Percentiles rank a stretch among this genome's conserved stretches.
These are phyloP conservation scores for Aspergillus campestris DNA, from an alignment of 495 filamentous ascomycete species.

Conservation along the genomic window DNA sequence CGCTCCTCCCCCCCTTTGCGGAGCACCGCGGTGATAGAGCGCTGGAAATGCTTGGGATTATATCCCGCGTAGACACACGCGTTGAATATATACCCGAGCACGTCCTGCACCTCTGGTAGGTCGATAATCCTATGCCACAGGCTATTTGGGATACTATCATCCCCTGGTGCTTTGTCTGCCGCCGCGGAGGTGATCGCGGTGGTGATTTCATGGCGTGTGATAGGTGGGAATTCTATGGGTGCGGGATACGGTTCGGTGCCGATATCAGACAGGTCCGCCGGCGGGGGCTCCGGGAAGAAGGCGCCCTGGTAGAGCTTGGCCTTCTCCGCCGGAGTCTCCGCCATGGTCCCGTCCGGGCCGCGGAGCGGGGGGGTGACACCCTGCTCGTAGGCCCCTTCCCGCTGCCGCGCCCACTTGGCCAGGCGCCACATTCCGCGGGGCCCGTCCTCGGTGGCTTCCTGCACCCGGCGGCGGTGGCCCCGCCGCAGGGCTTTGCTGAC, in stretches of 20 bases:
- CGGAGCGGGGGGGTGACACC: conserved; percentile 3
- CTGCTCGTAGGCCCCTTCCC: neutral
- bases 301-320: conserved; percentile 5
- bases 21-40: conserved; percentile 20
- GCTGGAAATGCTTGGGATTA: conserved; percentile 16
- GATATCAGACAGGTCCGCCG: conserved; percentile 18
- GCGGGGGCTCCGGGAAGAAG: conserved; percentile 17
- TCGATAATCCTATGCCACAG: conserved; percentile 7
- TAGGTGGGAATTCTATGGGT: conserved; percentile 9
- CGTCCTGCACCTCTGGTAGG: neutral
- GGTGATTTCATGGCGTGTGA: conserved; percentile 12
- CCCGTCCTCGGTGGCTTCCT: neutral
- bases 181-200: conserved; percentile 9
- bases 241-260: conserved; percentile 5
- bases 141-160: conserved; percentile 15
- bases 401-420: conserved; percentile 7
- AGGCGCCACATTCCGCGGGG: conserved; percentile 7
- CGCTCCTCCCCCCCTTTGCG: conserved; percentile 20
- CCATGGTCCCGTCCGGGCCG: neutral
- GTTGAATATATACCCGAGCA: conserved; percentile 16
- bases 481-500: too few relatives aligned
- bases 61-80: conserved; percentile 12
- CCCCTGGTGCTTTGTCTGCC: conserved; percentile 19
- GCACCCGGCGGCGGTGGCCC: too few relatives aligned
- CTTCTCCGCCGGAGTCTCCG: conserved; percentile 9